Base-by-base conservation (phyloP, 345 rosid genomes). In the Aquilaria malaccensis region DNA sequence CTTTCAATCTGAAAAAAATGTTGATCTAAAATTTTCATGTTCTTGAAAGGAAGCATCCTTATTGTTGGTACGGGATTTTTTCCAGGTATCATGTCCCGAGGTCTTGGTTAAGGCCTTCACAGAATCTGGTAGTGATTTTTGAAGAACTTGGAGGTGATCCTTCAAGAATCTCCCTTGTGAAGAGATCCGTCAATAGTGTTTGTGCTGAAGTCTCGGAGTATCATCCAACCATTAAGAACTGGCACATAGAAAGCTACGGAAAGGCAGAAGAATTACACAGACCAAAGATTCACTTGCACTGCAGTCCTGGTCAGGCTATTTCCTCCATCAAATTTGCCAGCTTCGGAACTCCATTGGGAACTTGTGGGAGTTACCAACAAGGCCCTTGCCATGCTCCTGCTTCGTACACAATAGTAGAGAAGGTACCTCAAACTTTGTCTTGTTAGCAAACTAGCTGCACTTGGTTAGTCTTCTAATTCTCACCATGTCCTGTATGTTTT, bases 111-210 rank as follows among this genome's bases (percentile, higher is more conserved):
- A 85, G 88, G 63, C 89, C 94, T 31, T 76, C 81, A 13, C 80
- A 88, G 9, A 88, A 91, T 67, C 81, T 88, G 22, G 65, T 91
- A 64, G 96, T 91, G 2, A 33, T 88, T 37, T 87, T 91, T n/a
- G 97, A 91, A 77, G 97, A 91, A 72, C 87, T 91, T 57, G 97
- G 97, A 61, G 96, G 97, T 62, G 67, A 83, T 69, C 96, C 96
- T 15, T 79, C 86, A 48, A 70, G 74, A 66, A 83, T 88, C 43
- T 79, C 91, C 45, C 76, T 91, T 6, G 96, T 82, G 56, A 91
- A 84, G 80, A 84, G 97, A 81, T 81, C 89, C 1, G 79, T 85
- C 55, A 57, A 75, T 2, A 75, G 82, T 58, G 93, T 86, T 54
- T 92, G 98, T 58, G 92, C 98, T 14, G 92, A 88, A 55, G 87